These are phyloP conservation scores for Suhomyces tanzawaensis DNA, from an alignment of 805 yeast genomes.

Conservation along the genomic window DNA sequence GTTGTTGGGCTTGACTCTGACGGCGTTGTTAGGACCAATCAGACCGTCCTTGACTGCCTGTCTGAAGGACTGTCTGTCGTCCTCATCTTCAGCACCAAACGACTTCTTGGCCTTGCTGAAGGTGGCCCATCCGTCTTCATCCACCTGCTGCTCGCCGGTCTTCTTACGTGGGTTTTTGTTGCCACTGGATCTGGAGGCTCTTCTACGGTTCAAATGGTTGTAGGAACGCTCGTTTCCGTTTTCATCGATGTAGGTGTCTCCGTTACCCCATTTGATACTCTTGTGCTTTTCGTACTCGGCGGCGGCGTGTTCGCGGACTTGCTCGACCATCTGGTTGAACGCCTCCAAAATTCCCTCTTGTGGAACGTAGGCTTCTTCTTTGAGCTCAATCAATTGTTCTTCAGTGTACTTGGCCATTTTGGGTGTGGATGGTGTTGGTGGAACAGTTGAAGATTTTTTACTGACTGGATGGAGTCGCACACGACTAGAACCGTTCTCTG, in stretches of 20 bases:
- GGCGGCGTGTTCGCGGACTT: conserved; percentile 50
- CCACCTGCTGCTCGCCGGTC: conserved; percentile 52
- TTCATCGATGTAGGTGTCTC: conserved; percentile 47
- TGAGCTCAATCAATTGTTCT: conserved; percentile 61
- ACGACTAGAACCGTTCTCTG: no score
- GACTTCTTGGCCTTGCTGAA: conserved; percentile 44
- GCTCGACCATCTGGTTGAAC: conserved; percentile 64
- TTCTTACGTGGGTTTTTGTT: conserved; percentile 58
- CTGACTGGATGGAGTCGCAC: no score
- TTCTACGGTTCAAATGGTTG: conserved; percentile 53
- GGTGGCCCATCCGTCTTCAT: conserved; percentile 85
- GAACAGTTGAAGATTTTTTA: no score
- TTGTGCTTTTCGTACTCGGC: conserved; percentile 28
- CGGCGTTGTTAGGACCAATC: conserved; percentile 21
- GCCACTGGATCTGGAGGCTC: conserved; percentile 51
- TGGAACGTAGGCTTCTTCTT: conserved; percentile 57
- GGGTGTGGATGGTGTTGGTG: background rate
- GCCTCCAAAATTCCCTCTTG: conserved; percentile 62
- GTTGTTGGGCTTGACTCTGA: conserved; percentile 67
- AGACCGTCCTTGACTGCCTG: conserved; percentile 44
- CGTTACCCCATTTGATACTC: conserved; percentile 32
- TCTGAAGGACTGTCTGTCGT: conserved; percentile 45
- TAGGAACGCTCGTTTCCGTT: conserved; percentile 45
- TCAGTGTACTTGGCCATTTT: conserved; percentile 63
- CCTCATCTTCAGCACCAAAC: conserved; percentile 50